Evolutionary conservation across 805 yeast species (phyloP).

Genomic region (Wickerhamiella sergipiensis): DNA sequence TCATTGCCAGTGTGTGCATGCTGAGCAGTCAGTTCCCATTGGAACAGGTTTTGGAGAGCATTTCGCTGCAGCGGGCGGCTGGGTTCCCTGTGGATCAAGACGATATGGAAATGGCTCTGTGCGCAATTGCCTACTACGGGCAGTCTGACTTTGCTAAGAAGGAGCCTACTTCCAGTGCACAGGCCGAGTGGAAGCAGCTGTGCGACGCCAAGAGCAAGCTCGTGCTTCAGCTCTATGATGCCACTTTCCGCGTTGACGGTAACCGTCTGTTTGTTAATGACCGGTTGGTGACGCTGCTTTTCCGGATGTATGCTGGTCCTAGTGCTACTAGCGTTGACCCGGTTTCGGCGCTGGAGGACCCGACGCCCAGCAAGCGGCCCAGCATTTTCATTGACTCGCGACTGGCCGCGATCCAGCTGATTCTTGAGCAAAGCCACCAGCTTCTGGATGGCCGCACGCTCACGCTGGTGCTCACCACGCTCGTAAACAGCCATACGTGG

Average conservation of each 20-base stretch:
- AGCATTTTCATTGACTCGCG: constrained; percentile 8
- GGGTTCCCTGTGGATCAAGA: constrained; percentile 19
- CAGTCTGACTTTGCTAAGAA: constrained; percentile 14
- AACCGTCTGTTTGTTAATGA: constrained; percentile 13
- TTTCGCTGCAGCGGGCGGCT: constrained; percentile 20
- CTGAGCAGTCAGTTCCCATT: constrained; percentile 15
- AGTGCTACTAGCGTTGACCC: constrained; percentile 12
- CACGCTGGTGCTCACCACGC: constrained; percentile 18
- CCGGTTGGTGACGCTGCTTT: constrained; percentile 16
- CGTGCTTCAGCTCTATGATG: constrained; percentile 15
- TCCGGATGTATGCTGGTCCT: constrained; percentile 17
- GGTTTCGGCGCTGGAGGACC: constrained; percentile 14
- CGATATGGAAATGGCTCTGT: constrained; percentile 20
- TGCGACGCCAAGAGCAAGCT: constrained; percentile 17
- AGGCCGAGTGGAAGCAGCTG: constrained; percentile 12
- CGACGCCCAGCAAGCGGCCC: constrained; percentile 8
- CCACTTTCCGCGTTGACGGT: constrained; percentile 17
- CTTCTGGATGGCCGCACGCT: constrained; percentile 10
- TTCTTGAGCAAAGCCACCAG: constrained; percentile 8
- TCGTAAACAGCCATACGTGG: constrained; percentile 19
- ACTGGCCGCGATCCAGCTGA: constrained; percentile 4
- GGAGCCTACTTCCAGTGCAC: constrained; percentile 5
- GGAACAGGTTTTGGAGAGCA: constrained; percentile 15
- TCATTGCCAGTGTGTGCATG: constrained; percentile 13
- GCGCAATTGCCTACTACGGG: constrained; percentile 20